A percentile compares a stretch with the other conserved stretches of the same genome.
These are phyloP conservation scores for Kodamaea anthophila DNA, from an alignment of 1,139 yeast species.

Conservation along the genomic window DNA sequence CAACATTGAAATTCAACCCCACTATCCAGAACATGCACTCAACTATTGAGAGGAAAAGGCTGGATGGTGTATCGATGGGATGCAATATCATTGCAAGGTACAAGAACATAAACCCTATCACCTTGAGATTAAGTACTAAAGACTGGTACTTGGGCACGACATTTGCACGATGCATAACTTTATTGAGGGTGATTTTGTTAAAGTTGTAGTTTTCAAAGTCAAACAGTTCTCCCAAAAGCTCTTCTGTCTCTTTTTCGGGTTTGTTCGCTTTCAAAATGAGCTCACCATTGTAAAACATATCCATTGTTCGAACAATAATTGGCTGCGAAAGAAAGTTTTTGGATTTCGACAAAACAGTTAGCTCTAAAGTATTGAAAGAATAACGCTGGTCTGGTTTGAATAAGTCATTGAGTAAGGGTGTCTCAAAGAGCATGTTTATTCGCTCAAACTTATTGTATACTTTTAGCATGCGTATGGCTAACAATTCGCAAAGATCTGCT, in stretches of 20 bases:
- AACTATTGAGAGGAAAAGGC: slow-evolving; percentile 6
- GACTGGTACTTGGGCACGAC: slow-evolving; percentile 41
- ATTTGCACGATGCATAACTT: slow-evolving; percentile 26
- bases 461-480: slow-evolving; percentile 47
- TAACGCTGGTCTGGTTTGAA: slow-evolving; percentile 10
- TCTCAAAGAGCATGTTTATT: slow-evolving; percentile 38
- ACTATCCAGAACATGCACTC: slow-evolving; percentile 30
- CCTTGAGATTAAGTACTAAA: slow-evolving; percentile 34
- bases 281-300: slow-evolving; percentile 51
- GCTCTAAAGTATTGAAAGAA: slow-evolving; percentile 45
- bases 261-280: slow-evolving; percentile 24
- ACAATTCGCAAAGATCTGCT: slow-evolving; percentile 49
- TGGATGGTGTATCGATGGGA: slow-evolving; percentile 7
- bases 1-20: slow-evolving; percentile 33
- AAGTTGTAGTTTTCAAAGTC: slow-evolving; percentile 33
- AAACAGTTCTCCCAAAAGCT: slow-evolving; percentile 10
- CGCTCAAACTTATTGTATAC: slow-evolving; percentile 43
- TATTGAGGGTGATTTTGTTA: slow-evolving; percentile 25
- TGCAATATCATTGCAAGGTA: slow-evolving; percentile 29
- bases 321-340: slow-evolving; percentile 55
- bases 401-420: slow-evolving; percentile 30
- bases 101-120: slow-evolving; percentile 26
- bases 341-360: slow-evolving; percentile 49
- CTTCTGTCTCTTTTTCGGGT: slow-evolving; percentile 14
- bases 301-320: slow-evolving; percentile 43